Evolutionary conservation across 1,284 basidiomycete genomes (phyloP).

Genomic region (Marasmius sp.): DNA sequence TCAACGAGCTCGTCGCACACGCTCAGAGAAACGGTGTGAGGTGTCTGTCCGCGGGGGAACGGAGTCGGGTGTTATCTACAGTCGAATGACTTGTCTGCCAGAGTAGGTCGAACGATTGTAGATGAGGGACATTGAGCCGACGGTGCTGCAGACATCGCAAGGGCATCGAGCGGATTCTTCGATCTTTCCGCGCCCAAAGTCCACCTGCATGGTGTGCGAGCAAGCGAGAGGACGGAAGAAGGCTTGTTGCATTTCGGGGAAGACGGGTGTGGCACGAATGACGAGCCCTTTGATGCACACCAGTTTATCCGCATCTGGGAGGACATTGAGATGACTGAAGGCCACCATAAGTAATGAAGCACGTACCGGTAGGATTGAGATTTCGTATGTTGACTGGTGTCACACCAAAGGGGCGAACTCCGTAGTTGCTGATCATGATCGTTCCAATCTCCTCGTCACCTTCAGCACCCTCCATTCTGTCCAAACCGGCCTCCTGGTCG

Average conservation of each 20-base stretch:
- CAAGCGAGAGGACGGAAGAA: slow-evolving; percentile 99
- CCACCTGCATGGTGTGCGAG: slow-evolving; percentile 91
- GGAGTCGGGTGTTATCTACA: slow-evolving; percentile 97
- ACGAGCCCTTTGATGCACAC: slow-evolving; percentile 95
- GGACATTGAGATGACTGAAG: too few relatives aligned
- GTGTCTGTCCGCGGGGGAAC: slow-evolving; percentile 98
- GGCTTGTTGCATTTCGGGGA: slow-evolving; percentile 97
- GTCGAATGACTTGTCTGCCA: slow-evolving; percentile 91
- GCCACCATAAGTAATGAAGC: too few relatives aligned
- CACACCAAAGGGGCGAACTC: slow-evolving; percentile 89
- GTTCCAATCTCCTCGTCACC: slow-evolving; percentile 80
- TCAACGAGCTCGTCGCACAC: too few relatives aligned
- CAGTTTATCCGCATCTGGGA: slow-evolving; percentile 91
- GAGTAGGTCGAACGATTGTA: slow-evolving; percentile 98
- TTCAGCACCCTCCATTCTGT: slow-evolving; percentile 70
- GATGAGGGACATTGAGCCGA: slow-evolving; percentile 91
- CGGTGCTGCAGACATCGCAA: slow-evolving; percentile 84
- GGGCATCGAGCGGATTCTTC: slow-evolving; percentile 93
- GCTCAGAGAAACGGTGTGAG: slow-evolving; percentile 94
- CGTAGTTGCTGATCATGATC: slow-evolving; percentile 83
- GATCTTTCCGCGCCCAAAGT: slow-evolving; percentile 96
- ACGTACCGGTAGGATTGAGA: too few relatives aligned
- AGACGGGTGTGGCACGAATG: slow-evolving; percentile 95
- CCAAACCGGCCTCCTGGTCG: slow-evolving; percentile 66
- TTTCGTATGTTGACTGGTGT: slow-evolving; percentile 87